phyloP scores from a whole-genome alignment of 805 yeast genomes.

The Myxozyma lipomycoides region DNA sequence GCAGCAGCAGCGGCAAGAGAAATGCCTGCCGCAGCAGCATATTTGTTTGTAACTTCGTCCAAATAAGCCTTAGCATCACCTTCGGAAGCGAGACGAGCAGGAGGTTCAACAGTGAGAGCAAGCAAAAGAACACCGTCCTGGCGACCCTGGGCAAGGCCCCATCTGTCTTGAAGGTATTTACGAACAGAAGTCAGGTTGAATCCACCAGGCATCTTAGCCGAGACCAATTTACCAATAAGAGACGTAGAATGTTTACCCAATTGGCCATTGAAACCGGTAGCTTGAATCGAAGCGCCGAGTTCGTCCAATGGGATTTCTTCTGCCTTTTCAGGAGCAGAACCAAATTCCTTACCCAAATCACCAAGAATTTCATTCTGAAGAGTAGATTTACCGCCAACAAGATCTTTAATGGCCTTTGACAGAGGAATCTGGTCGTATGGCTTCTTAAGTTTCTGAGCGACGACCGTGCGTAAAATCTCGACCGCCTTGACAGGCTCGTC shows the following conservation, averaged over 20 bases:
- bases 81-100: slow-evolving; percentile 79
- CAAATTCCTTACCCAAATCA: slow-evolving; percentile 97
- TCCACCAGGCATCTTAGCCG: slow-evolving; percentile 99
- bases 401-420: slow-evolving; percentile 90
- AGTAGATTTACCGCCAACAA: slow-evolving; percentile 98
- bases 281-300: slow-evolving; percentile 93
- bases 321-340: slow-evolving; percentile 97
- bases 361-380: slow-evolving; percentile 98
- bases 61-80: slow-evolving; percentile 86
- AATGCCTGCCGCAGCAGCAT: slow-evolving; percentile 79
- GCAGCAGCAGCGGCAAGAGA: slow-evolving; percentile 60
- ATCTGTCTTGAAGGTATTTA: slow-evolving; percentile 84
- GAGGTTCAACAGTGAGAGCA: slow-evolving; percentile 87
- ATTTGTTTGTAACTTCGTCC: slow-evolving; percentile 76
- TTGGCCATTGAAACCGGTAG: slow-evolving; percentile 69
- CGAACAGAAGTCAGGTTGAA: slow-evolving; percentile 88
- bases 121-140: slow-evolving; percentile 84
- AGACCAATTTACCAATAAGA: slow-evolving; percentile 81
- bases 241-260: slow-evolving; percentile 93
- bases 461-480: slow-evolving; percentile 78
- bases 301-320: slow-evolving; percentile 96
- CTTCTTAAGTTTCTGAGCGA: slow-evolving; percentile 94
- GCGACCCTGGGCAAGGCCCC: slow-evolving; percentile 91
- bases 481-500: slow-evolving; percentile 88
- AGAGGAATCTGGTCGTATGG: slow-evolving; percentile 78